These are phyloP conservation scores for Lactarius hengduanensis DNA, from an alignment of 768 basidiomycete species.

Conservation along the genomic window DNA sequence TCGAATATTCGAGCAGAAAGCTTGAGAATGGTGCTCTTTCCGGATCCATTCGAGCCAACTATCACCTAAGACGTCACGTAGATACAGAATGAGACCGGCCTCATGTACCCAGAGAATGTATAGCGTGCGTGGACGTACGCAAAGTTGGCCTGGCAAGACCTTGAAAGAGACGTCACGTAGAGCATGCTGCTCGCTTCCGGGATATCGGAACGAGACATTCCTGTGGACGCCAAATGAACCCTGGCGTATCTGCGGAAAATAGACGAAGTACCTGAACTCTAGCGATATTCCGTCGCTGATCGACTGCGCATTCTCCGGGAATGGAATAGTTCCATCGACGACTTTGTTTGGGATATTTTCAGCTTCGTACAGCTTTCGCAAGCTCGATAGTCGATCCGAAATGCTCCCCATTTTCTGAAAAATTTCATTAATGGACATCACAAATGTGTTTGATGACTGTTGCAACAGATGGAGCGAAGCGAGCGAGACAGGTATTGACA, in stretches of 20 bases:
- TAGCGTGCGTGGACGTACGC: slow-evolving; percentile 45
- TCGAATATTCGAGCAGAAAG: slow-evolving; percentile 71
- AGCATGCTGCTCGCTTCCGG: slow-evolving; percentile 50
- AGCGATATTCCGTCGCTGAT: slow-evolving; percentile 42
- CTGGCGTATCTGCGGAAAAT: slow-evolving; percentile 28
- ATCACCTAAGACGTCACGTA: slow-evolving; percentile 49
- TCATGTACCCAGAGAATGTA: background rate
- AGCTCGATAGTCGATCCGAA: slow-evolving; percentile 48
- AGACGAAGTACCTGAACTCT: slow-evolving; percentile 53
- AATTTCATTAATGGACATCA: slow-evolving; percentile 45
- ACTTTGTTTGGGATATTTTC: slow-evolving; percentile 58
- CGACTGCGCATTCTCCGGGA: slow-evolving; percentile 30
- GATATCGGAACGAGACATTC: slow-evolving; percentile 72
- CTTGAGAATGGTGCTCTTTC: slow-evolving; percentile 78
- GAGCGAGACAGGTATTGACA: slow-evolving; percentile 27
- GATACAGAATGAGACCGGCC: background rate
- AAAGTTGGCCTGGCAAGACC: slow-evolving; percentile 67
- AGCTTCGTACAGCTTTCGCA: slow-evolving; percentile 65
- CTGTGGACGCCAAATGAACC: slow-evolving; percentile 37
- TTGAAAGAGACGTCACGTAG: slow-evolving; percentile 66
- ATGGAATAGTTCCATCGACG: slow-evolving; percentile 50
- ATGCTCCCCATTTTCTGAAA: slow-evolving; percentile 55
- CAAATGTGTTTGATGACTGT: slow-evolving; percentile 52
- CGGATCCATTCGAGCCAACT: slow-evolving; percentile 76
- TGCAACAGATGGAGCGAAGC: slow-evolving; percentile 50